phyloP scores from a whole-genome alignment of 2,329 filamentous ascomycete genomes.

The Xylaria arbuscula region DNA sequence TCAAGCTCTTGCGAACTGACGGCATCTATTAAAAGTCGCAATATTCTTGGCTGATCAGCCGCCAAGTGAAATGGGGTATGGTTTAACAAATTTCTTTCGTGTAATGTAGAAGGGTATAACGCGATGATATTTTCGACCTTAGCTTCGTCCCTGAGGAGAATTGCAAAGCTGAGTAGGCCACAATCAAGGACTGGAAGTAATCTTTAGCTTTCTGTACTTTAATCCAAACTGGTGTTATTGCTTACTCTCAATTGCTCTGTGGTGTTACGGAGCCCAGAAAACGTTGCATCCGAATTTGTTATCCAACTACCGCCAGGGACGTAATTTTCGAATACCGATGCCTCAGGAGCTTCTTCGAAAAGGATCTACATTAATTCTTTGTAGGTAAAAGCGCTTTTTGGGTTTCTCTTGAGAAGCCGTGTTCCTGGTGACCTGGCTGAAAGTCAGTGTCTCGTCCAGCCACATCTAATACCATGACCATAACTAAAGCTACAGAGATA shows the following conservation, averaged over 20 bases:
- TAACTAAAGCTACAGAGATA: too few relatives aligned
- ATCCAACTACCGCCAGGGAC: not conserved
- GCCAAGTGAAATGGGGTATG: slow-evolving; percentile 15
- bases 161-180: slow-evolving; percentile 3
- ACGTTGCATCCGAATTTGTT: not conserved
- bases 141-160: slow-evolving; percentile 7
- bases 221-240: not conserved
- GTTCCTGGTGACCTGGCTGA: slow-evolving; percentile 2
- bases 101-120: not conserved
- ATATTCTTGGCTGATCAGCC: not conserved
- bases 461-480: not conserved
- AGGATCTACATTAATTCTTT: not conserved
- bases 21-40: not conserved
- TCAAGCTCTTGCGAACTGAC: not conserved
- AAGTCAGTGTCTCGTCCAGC: not conserved
- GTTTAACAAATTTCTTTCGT: not conserved
- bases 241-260: not conserved
- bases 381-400: not conserved
- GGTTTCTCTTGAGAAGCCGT: not conserved
- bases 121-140: slow-evolving; percentile 2
- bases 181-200: slow-evolving; percentile 11
- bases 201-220: not conserved
- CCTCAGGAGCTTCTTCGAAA: slow-evolving; percentile 2
- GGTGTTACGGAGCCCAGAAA: not conserved
- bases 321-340: not conserved